phyloP scores from a whole-genome alignment of 768 basidiomycete species.

The Boletus reticulatus region DNA sequence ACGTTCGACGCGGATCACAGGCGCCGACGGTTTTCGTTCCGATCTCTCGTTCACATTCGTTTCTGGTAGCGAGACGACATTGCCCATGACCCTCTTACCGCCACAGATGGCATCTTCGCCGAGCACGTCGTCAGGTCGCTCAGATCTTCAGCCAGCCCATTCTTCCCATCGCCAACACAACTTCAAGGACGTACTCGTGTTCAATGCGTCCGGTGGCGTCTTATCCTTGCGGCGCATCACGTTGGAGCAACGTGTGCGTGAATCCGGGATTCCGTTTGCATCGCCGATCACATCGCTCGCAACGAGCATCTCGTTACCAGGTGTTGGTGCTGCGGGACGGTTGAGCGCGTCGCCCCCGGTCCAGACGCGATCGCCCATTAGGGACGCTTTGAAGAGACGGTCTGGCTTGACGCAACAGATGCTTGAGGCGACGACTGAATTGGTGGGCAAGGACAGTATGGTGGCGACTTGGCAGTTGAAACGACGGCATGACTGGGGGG shows the following conservation, averaged over 20 bases:
- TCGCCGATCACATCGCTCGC: conserved; percentile 34
- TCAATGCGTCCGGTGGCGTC: conserved; percentile 57
- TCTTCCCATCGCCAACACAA: conserved; percentile 39
- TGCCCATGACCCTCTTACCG: conserved; percentile 42
- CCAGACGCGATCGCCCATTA: conserved; percentile 11
- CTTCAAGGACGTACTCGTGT: conserved; percentile 66
- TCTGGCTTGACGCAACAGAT: conserved; percentile 37
- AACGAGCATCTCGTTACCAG: conserved; percentile 63
- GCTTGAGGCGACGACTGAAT: conserved; percentile 35
- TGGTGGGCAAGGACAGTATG: conserved; percentile 33
- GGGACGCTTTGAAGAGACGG: conserved; percentile 27
- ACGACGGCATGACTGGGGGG: too few relatives aligned
- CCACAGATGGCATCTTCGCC: conserved; percentile 23
- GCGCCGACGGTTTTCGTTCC: conserved; percentile 29
- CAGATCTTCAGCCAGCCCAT: conserved; percentile 27
- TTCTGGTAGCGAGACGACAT: conserved; percentile 23
- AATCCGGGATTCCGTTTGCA: conserved; percentile 24
- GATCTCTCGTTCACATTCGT: conserved; percentile 61
- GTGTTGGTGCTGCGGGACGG: conserved; percentile 43
- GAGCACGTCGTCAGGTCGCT: conserved; percentile 29
- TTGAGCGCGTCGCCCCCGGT: conserved; percentile 29
- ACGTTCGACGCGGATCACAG: too few relatives aligned
- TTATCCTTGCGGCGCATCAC: conserved; percentile 55
- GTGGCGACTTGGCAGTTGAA: too few relatives aligned
- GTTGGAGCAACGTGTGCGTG: conserved; percentile 37